Percentiles rank a stretch among this genome's conserved stretches.
phyloP scores from a whole-genome alignment of 2,329 filamentous ascomycete genomes.

The Chrysoporthe austroafricana region DNA sequence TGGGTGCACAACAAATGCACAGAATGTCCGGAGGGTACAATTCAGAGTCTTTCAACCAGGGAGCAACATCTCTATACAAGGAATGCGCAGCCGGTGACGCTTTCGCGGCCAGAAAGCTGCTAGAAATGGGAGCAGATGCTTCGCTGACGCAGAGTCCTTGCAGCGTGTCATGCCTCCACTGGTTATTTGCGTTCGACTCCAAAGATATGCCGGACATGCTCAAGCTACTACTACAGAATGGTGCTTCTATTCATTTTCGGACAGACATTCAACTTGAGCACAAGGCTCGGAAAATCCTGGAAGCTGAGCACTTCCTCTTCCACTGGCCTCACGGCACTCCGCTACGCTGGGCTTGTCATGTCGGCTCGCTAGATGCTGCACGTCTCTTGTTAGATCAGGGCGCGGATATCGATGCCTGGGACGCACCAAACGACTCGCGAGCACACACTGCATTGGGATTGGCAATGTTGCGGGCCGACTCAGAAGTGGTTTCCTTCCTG shows the following conservation, averaged over 20 bases:
- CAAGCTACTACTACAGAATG: not conserved
- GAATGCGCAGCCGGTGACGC: not conserved
- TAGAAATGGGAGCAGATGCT: not conserved
- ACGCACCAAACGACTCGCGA: not conserved
- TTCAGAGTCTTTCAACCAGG: not conserved
- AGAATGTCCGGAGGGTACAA: not conserved
- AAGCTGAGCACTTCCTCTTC: not conserved
- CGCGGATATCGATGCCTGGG: not conserved
- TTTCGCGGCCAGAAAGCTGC: not conserved
- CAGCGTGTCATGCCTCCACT: not conserved
- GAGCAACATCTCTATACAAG: not conserved
- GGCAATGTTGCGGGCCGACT: not conserved
- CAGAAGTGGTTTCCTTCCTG: not conserved
- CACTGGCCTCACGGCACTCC: constrained; percentile 1
- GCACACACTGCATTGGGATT: not conserved
- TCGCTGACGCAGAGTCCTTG: not conserved
- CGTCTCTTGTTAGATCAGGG: not conserved
- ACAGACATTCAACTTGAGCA: not conserved
- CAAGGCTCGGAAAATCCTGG: not conserved
- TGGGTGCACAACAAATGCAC: not conserved
- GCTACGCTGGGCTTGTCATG: not conserved
- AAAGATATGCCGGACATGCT: not conserved
- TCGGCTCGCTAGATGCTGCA: not conserved
- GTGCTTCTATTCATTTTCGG: not conserved
- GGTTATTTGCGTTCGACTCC: not conserved